phyloP scores from a whole-genome alignment of 345 rosid species.

The Eutrema heterophyllum region DNA sequence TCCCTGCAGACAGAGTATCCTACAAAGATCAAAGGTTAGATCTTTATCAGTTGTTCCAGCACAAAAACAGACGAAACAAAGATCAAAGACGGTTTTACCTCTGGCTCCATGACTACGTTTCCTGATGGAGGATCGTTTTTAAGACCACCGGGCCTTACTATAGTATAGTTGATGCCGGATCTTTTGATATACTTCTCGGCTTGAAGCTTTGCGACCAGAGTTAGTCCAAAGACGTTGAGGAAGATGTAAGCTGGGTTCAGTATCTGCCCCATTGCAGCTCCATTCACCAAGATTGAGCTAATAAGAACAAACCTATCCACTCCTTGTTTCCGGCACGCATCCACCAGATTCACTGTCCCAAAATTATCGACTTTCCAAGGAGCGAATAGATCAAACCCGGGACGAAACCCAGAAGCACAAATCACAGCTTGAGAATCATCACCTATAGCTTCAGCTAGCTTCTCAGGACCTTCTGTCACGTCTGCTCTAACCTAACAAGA shows the following conservation, averaged over 20 bases:
- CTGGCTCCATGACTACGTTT: constrained; percentile 79
- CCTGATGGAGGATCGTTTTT: constrained; percentile 77
- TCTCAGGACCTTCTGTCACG: constrained; percentile 74
- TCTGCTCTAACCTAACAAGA: constrained; percentile 73
- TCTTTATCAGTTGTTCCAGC: neutral
- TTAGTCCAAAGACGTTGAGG: constrained; percentile 77
- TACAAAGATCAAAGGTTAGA: constrained; percentile 14
- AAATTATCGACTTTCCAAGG: constrained; percentile 94
- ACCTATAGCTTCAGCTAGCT: constrained; percentile 76
- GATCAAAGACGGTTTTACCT: constrained; percentile 38
- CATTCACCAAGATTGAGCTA: constrained; percentile 86
- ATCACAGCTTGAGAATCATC: constrained; percentile 79
- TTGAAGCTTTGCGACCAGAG: constrained; percentile 88
- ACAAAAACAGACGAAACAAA: neutral
- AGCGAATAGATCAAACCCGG: constrained; percentile 71
- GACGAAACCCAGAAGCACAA: constrained; percentile 84
- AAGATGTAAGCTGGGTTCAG: constrained; percentile 86
- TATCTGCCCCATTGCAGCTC: constrained; percentile 96
- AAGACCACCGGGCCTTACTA: constrained; percentile 82
- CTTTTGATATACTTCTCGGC: constrained; percentile 73
- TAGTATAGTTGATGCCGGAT: constrained; percentile 79
- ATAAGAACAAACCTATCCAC: constrained; percentile 66
- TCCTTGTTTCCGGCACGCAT: constrained; percentile 69
- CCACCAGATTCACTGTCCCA: constrained; percentile 80
- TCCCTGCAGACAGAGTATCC: constrained; percentile 77